phyloP scores from a whole-genome alignment of 192 early-diverging fungal genomes.

The Umbelopsis ramanniana region DNA sequence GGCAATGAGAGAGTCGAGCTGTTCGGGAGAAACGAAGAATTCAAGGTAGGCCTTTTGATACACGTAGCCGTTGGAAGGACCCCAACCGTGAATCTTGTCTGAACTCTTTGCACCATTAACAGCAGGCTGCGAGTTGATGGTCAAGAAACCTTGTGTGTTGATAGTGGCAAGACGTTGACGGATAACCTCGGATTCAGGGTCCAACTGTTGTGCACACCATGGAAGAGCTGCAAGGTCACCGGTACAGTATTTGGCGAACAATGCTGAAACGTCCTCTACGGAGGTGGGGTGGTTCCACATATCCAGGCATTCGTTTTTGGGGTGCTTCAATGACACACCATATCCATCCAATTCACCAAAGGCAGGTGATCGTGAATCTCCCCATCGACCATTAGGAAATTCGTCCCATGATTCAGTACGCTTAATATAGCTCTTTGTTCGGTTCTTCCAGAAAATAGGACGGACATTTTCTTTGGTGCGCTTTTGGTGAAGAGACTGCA shows the following conservation, averaged over 20 bases:
- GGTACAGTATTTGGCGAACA: conserved; percentile 87
- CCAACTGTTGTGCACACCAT: conserved; percentile 85
- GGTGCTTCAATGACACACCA: conserved; percentile 78
- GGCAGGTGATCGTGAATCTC: conserved; percentile 92
- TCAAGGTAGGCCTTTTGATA: conserved; percentile 99
- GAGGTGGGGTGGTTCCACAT: conserved; percentile 82
- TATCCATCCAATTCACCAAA: conserved; percentile 83
- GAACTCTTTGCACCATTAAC: conserved; percentile 84
- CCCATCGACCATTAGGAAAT: conserved; percentile 98
- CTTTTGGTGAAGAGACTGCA: conserved; percentile 78
- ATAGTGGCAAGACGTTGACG: conserved; percentile 67
- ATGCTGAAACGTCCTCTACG: conserved; percentile 65
- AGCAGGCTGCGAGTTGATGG: conserved; percentile 96
- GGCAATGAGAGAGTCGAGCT: conserved; percentile 71
- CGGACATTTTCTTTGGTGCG: conserved; percentile 94
- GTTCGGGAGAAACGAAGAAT: conserved; percentile 81
- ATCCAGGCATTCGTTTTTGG: conserved; percentile 61
- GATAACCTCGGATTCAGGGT: conserved; percentile 76
- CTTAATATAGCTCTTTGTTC: conserved; percentile 86
- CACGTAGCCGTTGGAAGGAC: conserved; percentile 93
- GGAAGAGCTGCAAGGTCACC: conserved; percentile 84
- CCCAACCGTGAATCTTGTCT: conserved; percentile 89
- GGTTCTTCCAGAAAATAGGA: conserved; percentile 98
- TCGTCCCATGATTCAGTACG: conserved; percentile 96
- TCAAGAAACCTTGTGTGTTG: conserved; percentile 83